Base-by-base conservation (phyloP, 352 stramenopile genomes). In the Saprolegnia parasitica region DNA sequence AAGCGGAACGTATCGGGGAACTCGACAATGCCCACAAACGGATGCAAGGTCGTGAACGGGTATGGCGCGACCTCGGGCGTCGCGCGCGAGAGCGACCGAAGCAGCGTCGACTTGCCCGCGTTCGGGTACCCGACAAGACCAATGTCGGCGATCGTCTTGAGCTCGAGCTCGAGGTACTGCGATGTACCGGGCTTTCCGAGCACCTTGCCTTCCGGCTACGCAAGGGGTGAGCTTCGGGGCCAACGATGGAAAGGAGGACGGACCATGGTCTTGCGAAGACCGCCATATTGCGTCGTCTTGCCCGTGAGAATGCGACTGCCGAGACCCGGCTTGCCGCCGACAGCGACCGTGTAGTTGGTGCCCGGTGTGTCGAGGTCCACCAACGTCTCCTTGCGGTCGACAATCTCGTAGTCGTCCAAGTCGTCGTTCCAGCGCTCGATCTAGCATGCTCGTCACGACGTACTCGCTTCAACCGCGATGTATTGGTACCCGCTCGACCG, bases 81-180 rank as follows among this genome's bases (percentile, higher is more conserved):
- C 0, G 96, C 96, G 20, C 85, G 84, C 50, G 90, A 98, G 64
- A 99, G 82, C 23, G 93, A 89, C 37, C 90, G 93, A 11, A 99
- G 80, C 47, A 99, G 77, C 39, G 88, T 98, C 16, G 84, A 97
- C 78, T 99, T 99, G 71, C 97, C 98, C 0, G 97, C 97, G 78
- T 99, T 99, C 1, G 98, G 98, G 73, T 98, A 98, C 23, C 98
- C 98, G 3, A 99, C 96, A 3, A 99, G 84, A 20, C 97, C 98
- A 46, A 99, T 86, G 76, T 99, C 97, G 5, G 98, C 97, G 71
- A 99, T 98, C 9, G 96, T 89, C 83, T 99, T 99, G 40, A 99
- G 82, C 74, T 99, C 96, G n/a, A 99, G 71, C 65, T 96, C 87
- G 56, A 99, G 87, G 85, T 98, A 99, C 73, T 97, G 80, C 62